A percentile compares a stretch with the other conserved stretches of the same genome.
These are phyloP conservation scores for Cercospora sp. DNA, from an alignment of 2,329 filamentous ascomycete genomes.

Conservation along the genomic window DNA sequence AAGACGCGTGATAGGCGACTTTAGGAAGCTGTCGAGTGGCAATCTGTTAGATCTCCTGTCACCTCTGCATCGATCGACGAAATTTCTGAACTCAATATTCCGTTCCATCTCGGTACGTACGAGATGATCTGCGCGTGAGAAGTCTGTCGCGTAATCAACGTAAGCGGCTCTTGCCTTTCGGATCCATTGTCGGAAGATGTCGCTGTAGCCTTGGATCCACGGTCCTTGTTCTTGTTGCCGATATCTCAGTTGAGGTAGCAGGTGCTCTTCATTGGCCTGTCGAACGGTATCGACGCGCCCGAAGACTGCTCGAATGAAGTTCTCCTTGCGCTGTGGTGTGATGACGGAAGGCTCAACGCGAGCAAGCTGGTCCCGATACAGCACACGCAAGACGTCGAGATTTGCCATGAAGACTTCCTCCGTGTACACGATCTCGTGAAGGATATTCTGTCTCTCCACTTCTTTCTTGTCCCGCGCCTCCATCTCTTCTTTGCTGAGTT, in stretches of 20 bases:
- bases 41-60: conserved; percentile 80
- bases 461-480: conserved; percentile 78
- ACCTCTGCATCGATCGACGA: conserved; percentile 75
- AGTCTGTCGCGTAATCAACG: conserved; percentile 86
- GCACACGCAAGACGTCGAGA: conserved; percentile 76
- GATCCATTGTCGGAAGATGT: conserved; percentile 98
- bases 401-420: conserved; percentile 91
- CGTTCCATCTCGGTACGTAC: conserved; percentile 80
- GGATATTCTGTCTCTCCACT: conserved; percentile 85
- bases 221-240: conserved; percentile 95
- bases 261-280: conserved; percentile 86
- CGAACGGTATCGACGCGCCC: conserved; percentile 87
- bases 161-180: conserved; percentile 87
- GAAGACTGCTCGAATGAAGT: conserved; percentile 83
- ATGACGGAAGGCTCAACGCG: conserved; percentile 77
- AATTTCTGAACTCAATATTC: conserved; percentile 83
- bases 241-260: conserved; percentile 92
- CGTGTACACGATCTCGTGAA: conserved; percentile 92
- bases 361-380: conserved; percentile 81
- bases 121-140: conserved; percentile 78
- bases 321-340: conserved; percentile 71
- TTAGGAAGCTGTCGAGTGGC: conserved; percentile 92
- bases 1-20: conserved; percentile 86
- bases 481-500: conserved; percentile 73
- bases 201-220: conserved; percentile 90